Evolutionary conservation across 257 asterid genomes (phyloP).

Genomic region (Handroanthus guayacan): DNA sequence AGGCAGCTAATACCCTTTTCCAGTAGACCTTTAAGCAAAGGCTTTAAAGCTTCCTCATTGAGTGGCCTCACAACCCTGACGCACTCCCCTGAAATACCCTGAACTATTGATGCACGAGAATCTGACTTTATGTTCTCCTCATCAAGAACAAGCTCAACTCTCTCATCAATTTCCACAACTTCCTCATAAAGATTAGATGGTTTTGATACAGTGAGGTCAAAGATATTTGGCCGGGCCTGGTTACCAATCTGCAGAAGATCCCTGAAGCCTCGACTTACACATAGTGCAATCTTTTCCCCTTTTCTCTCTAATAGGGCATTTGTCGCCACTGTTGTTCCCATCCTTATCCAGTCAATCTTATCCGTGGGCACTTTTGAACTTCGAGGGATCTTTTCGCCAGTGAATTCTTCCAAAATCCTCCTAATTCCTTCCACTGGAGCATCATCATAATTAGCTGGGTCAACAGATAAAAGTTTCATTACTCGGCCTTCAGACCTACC

Average conservation of each 20-base stretch:
- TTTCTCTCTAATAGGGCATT: slow-evolving; percentile 91
- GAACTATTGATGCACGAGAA: slow-evolving; percentile 54
- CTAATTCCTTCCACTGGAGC: slow-evolving; percentile 98
- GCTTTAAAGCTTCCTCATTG: slow-evolving; percentile 63
- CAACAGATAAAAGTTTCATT: slow-evolving; percentile 92
- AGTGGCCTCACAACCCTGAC: slow-evolving; percentile 82
- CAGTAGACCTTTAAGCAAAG: slow-evolving; percentile 69
- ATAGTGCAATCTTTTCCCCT: slow-evolving; percentile 92
- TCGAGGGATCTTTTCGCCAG: slow-evolving; percentile 77
- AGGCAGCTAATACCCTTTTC: slow-evolving; percentile 77
- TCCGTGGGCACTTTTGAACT: slow-evolving; percentile 85
- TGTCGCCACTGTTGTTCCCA: slow-evolving; percentile 99
- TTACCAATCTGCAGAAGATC: slow-evolving; percentile 94
- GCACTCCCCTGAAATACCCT: slow-evolving; percentile 91
- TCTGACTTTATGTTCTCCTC: slow-evolving; percentile 45
- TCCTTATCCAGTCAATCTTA: slow-evolving; percentile 95
- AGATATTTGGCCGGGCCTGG: slow-evolving; percentile 92
- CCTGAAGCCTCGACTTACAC: slow-evolving; percentile 85
- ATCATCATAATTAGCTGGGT: slow-evolving; percentile 92
- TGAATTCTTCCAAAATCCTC: slow-evolving; percentile 85
- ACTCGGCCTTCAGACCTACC: slow-evolving; percentile 84
- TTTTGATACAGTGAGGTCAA: slow-evolving; percentile 89
- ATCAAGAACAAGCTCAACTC: slow-evolving; percentile 78
- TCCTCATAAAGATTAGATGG: slow-evolving; percentile 93
- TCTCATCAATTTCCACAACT: slow-evolving; percentile 92